Percentiles rank a stretch among this genome's conserved stretches.
phyloP scores from a whole-genome alignment of 345 rosid genomes.

The Citrus australasica region DNA sequence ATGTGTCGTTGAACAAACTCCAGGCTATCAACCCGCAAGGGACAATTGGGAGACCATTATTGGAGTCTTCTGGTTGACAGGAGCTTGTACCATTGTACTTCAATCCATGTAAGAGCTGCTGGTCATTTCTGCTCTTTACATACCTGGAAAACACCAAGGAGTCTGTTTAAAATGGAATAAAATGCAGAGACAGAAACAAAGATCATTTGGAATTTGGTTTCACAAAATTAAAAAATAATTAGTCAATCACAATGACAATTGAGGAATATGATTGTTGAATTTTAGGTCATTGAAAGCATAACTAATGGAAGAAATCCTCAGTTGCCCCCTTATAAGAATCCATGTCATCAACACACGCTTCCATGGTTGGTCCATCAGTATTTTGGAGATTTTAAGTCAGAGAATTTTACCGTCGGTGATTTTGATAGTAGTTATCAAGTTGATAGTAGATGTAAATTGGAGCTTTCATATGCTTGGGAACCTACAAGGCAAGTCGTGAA shows the following conservation, averaged over 20 bases:
- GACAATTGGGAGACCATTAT: conserved; percentile 56
- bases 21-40: conserved; percentile 87
- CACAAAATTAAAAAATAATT: background rate
- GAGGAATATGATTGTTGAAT: background rate
- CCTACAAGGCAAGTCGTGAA: conserved; percentile 35
- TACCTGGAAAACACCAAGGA: conserved; percentile 41
- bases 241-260: background rate
- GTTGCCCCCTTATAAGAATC: background rate
- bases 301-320: background rate
- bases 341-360: background rate
- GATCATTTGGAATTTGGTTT: background rate
- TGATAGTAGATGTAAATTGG: conserved; percentile 79
- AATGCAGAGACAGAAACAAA: conserved; percentile 3
- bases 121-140: conserved; percentile 82
- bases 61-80: conserved; percentile 62
- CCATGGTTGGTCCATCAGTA: conserved; percentile 3
- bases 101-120: conserved; percentile 60
- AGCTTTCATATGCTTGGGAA: conserved; percentile 75
- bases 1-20: conserved; percentile 90
- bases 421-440: conserved; percentile 86
- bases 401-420: conserved; percentile 64
- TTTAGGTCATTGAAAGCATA: background rate
- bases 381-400: conserved; percentile 3
- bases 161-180: background rate
- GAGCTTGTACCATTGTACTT: conserved; percentile 47